phyloP scores from a whole-genome alignment of 257 asterid genomes.

The Cinchona pubescens region DNA sequence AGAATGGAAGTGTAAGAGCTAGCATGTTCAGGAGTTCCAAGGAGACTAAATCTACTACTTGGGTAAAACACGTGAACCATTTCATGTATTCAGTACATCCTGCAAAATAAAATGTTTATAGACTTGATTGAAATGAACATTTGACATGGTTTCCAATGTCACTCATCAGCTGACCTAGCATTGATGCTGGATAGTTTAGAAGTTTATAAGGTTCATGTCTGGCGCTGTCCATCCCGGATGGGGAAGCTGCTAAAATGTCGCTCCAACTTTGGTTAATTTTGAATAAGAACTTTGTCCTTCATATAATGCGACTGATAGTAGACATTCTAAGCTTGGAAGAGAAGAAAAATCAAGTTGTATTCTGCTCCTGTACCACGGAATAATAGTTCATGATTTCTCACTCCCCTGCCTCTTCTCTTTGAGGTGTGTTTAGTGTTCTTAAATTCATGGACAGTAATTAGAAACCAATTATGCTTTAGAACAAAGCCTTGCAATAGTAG shows the following conservation, averaged over 20 bases:
- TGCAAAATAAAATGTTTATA: background rate
- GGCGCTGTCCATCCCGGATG: background rate
- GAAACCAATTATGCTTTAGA: background rate
- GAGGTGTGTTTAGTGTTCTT: background rate
- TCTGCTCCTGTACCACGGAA: background rate
- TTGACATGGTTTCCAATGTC: background rate
- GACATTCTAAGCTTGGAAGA: background rate
- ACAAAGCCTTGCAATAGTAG: background rate
- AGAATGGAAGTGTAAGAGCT: background rate
- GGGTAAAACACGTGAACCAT: background rate
- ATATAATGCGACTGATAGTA: background rate
- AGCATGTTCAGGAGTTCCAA: too few species aligned
- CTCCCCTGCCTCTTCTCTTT: background rate
- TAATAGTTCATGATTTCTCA: background rate
- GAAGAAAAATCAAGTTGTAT: background rate
- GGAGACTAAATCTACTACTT: background rate
- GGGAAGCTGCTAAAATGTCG: background rate
- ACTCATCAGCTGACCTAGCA: background rate
- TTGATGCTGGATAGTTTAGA: background rate
- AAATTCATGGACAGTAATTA: background rate
- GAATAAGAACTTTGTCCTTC: background rate
- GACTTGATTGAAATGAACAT: background rate
- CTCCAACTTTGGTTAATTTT: background rate
- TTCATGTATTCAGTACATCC: background rate
- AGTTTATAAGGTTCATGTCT: background rate